phyloP scores from a whole-genome alignment of 441 rosid genomes.

The Macaranga tanarius region DNA sequence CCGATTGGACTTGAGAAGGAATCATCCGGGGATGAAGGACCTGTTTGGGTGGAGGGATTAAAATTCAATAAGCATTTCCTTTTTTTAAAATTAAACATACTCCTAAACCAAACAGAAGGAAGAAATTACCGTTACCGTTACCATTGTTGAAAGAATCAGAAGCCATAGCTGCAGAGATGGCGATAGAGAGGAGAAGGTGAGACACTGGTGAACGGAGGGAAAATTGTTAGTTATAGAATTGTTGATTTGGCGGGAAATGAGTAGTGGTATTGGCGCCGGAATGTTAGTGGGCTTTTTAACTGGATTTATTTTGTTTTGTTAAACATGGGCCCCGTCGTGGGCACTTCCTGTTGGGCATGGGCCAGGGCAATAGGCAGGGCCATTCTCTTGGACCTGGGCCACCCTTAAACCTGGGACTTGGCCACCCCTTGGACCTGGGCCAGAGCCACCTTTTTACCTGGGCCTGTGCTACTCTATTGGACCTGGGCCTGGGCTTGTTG shows the following conservation, averaged over 20 bases:
- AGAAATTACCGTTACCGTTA: slow-evolving; percentile 8
- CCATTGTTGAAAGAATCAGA: slow-evolving; percentile 61
- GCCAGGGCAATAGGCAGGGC: too few species aligned
- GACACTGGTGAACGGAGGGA: not conserved
- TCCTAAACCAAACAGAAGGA: not conserved
- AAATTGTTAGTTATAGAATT: not conserved
- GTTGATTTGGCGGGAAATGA: slow-evolving; percentile 50
- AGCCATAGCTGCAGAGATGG: slow-evolving; percentile 52
- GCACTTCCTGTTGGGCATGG: too few species aligned
- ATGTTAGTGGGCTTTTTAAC: slow-evolving; percentile 15
- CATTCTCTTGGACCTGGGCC: too few species aligned
- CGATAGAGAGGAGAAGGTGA: not conserved
- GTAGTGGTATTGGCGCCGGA: slow-evolving; percentile 48
- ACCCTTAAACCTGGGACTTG: too few species aligned
- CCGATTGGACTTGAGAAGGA: slow-evolving; percentile 69
- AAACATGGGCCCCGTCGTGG: too few species aligned
- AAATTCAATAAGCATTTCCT: too few species aligned
- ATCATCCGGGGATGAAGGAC: slow-evolving; percentile 74
- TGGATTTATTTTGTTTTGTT: too few species aligned
- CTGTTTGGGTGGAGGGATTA: slow-evolving; percentile 27
- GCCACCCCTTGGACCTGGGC: too few species aligned
- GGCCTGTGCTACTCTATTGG: too few species aligned
- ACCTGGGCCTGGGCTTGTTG: too few species aligned
- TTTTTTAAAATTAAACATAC: too few species aligned
- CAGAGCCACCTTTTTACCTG: too few species aligned